A percentile compares a stretch with the other conserved stretches of the same genome.
phyloP scores from a whole-genome alignment of 73 alveolate genomes.

The Strombidium stylifer region DNA sequence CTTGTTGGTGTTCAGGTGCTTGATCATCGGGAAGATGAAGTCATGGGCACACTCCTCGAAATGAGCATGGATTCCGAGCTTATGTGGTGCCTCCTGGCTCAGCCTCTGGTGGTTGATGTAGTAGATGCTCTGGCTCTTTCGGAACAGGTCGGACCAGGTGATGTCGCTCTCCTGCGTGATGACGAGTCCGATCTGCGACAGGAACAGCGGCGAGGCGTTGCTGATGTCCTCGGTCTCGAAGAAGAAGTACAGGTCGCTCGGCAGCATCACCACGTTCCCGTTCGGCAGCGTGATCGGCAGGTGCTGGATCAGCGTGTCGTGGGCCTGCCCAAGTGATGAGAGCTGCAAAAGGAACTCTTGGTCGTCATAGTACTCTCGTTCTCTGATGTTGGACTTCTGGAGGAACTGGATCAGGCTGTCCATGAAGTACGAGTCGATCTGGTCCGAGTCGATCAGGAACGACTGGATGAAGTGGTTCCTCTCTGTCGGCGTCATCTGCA shows the following conservation, averaged over 20 bases:
- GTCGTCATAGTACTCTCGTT: not conserved
- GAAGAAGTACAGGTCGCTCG: slow-evolving; percentile 28
- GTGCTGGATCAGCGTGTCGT: not conserved
- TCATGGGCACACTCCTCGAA: slow-evolving; percentile 21
- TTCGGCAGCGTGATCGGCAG: slow-evolving; percentile 32
- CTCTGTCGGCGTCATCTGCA: slow-evolving; percentile 2
- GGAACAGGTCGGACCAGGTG: too few relatives aligned
- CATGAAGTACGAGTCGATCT: slow-evolving; percentile 6
- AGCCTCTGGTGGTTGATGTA: not conserved
- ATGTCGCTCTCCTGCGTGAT: slow-evolving; percentile 31
- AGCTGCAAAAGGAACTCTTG: not conserved
- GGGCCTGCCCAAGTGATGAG: too few relatives aligned
- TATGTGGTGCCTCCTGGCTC: slow-evolving; percentile 6
- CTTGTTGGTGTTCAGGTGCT: not conserved
- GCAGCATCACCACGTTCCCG: slow-evolving; percentile 31
- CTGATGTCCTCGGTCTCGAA: slow-evolving; percentile 26
- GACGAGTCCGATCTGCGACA: slow-evolving; percentile 22
- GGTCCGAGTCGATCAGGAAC: slow-evolving; percentile 7
- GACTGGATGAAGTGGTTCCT: slow-evolving; percentile 1
- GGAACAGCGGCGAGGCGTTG: slow-evolving; percentile 41
- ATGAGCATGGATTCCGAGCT: not conserved
- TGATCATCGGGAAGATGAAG: slow-evolving; percentile 35
- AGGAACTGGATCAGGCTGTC: slow-evolving; percentile 16
- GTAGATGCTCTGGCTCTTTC: slow-evolving; percentile 8
- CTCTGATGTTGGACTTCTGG: slow-evolving; percentile 17